Conservation (phyloP, 2,329 filamentous ascomycete species). For the Tolypocladium inflatum region DNA sequence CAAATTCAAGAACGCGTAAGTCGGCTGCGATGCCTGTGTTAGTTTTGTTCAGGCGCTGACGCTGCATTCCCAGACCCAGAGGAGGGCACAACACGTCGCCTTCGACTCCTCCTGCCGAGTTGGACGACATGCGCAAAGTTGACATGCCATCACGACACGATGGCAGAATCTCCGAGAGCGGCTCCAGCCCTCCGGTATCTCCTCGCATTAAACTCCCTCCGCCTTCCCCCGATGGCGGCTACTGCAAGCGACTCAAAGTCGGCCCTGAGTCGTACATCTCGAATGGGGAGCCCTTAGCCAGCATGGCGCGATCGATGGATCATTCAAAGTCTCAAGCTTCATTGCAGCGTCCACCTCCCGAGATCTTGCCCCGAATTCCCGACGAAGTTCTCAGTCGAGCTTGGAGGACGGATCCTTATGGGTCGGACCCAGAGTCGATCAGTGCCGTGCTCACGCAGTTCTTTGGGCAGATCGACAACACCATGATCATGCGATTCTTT, state of each 20-base stretch:
- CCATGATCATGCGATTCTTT: constrained; percentile 31
- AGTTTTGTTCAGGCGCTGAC: constrained; percentile 2
- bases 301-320: constrained; percentile 23
- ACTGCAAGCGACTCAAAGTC: constrained; percentile 39
- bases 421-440: constrained; percentile 31
- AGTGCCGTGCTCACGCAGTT: constrained; percentile 29
- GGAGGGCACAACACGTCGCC: constrained; percentile 50
- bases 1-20: constrained; percentile 79
- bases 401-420: constrained; percentile 42
- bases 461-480: constrained; percentile 30
- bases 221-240: constrained; percentile 22
- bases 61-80: constrained; percentile 32
- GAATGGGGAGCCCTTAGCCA: constrained; percentile 18
- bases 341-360: constrained; percentile 25
- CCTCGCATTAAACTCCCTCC: constrained; percentile 28
- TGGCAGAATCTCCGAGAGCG: constrained; percentile 28
- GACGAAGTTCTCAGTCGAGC: constrained; percentile 38
- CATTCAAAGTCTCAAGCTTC: constrained; percentile 23
- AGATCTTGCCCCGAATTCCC: constrained; percentile 34
- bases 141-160: constrained; percentile 24
- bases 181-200: constrained; percentile 38
- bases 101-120: constrained; percentile 40
- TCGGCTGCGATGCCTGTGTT: constrained; percentile 15
- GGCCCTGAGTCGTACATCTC: constrained; percentile 36
- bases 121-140: constrained; percentile 32